Base-by-base conservation (phyloP, 306 rosid genomes). In the Cicer judaicum region DNA sequence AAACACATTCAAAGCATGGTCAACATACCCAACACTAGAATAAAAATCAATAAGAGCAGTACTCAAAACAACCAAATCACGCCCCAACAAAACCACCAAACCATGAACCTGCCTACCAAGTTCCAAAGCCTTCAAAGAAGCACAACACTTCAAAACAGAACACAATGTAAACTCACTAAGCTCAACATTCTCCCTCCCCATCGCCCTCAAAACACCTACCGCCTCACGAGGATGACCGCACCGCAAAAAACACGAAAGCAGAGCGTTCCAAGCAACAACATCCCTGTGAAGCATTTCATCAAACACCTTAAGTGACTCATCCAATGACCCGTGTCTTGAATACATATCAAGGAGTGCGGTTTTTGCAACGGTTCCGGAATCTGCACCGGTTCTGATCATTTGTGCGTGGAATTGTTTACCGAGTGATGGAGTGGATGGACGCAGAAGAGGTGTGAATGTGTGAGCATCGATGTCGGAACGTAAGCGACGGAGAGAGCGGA, bases 51-150 rank as follows among this genome's bases (percentile, higher is more conserved):
- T 62, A 72, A 91, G 83, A 59, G 90, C 87, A 71, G 95, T 91
- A 49, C 89, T 86, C 62, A 87, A 53, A 78, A 88, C 83, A 74
- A 89, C 82, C 84, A 87, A 18, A 78, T 86, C 95, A 47, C 88
- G 85, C 52, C 89, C 89, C 82, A 82, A 64, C 6, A 66, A 81
- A 29, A 86, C 85, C 65, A 87, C 88, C 83, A 89, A 72, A 40
- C 93, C 97, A 80, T 88, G 94, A 82, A 80, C 89, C 78, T 91
- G 95, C 78, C 81, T 81, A 21, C 88, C 91, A 34, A 76, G 83
- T 62, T 74, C 80, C 80, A 82, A 69, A 2, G 84, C 84, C 83
- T 84, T 84, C 69, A 87, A 74, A 53, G 81, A 80, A 61, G 89
- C 82, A 70, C 93, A 89, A 54, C 79, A 78, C 79, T 91, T 85